Evolutionary conservation across 495 filamentous ascomycete genomes (phyloP), one percentile per base, ranked within the genome.

Genomic region (Penicillium roqueforti): DNA sequence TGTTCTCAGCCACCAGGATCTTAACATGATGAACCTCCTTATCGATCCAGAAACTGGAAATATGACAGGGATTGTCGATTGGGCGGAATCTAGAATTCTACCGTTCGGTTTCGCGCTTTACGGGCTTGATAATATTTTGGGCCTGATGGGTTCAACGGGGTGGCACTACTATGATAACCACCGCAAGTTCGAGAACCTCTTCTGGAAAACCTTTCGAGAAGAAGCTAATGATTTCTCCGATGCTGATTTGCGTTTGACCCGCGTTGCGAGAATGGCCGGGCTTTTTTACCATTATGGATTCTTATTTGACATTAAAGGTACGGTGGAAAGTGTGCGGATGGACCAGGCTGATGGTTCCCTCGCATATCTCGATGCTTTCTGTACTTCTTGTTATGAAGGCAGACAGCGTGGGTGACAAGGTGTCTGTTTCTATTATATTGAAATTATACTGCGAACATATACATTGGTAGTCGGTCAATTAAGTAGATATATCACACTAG

Each of bases 21-120:
- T 82, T 31, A 72, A 65, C 47, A 59, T 66, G 38, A 74, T 75
- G 45, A 80, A 78, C 64, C 66, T 79, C 19, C 55, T 79, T 6
- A 51, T 75, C 25, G 66, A 77, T 39, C 61, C 67, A 5, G 37
- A 60, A 55, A 72, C 60, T 4, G 72, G 73, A 22, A 40, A 64
- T 47, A 73, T 78, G 47, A 77, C 63, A 20, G 74, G 73, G 25
- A 63, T 75, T 50, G 53, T 80, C 31, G 76, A 80, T 63, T 77
- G 70, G 73, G 68, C 71, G 32, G 71, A 78, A 29, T 64, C 74
- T 31, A 71, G 54, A 20, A 63, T 77, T 53, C 60, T 64, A 6
- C 75, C 73, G 14, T 80, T 79, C 44, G 74, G 75, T 23, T 61
- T 75, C 16, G 58, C 74, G 16, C 67, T 80, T 28, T 78, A 56